A percentile compares a stretch with the other conserved stretches of the same genome.
Evolutionary conservation across 495 filamentous ascomycete genomes (phyloP).

Genomic region (Penicillium herquei): DNA sequence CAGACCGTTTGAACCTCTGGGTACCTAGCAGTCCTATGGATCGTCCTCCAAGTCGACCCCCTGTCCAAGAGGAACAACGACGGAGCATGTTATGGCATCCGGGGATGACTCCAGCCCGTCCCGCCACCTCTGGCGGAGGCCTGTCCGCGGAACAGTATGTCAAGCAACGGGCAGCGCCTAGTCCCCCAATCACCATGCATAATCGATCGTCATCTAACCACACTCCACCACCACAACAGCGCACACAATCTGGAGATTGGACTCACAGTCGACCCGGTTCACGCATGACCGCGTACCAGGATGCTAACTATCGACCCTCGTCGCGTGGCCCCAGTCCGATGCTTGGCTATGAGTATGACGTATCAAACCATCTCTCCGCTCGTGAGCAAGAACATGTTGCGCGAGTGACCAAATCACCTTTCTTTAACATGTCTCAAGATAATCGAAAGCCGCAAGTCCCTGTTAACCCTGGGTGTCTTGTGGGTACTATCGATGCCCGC

Average conservation of each 20-base stretch:
- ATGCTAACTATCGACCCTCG: slow-evolving; percentile 45
- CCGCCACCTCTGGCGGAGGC: slow-evolving; percentile 43
- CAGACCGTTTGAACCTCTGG: slow-evolving; percentile 30
- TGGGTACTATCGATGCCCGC: slow-evolving; percentile 73
- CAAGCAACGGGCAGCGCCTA: slow-evolving; percentile 66
- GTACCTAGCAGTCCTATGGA: slow-evolving; percentile 30
- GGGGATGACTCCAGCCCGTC: slow-evolving; percentile 51
- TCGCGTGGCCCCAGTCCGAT: slow-evolving; percentile 48
- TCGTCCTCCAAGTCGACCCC: slow-evolving; percentile 35
- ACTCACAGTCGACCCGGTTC: slow-evolving; percentile 43
- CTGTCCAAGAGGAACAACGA: slow-evolving; percentile 47
- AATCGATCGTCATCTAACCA: slow-evolving; percentile 55
- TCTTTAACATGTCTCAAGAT: slow-evolving; percentile 67
- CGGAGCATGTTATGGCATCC: slow-evolving; percentile 80
- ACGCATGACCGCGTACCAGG: slow-evolving; percentile 35
- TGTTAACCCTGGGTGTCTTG: slow-evolving; percentile 58
- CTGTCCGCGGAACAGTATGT: slow-evolving; percentile 78
- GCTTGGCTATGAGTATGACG: slow-evolving; percentile 54
- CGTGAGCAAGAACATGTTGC: slow-evolving; percentile 92
- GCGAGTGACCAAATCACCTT: slow-evolving; percentile 76
- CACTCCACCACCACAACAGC: slow-evolving; percentile 42
- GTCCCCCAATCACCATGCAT: slow-evolving; percentile 51
- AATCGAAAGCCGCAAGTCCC: slow-evolving; percentile 42
- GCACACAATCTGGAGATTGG: slow-evolving; percentile 57
- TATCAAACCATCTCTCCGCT: slow-evolving; percentile 75